These are phyloP conservation scores for Rhizoclosmatium sp. DNA, from an alignment of 192 early-diverging fungal genomes.

Conservation along the genomic window DNA sequence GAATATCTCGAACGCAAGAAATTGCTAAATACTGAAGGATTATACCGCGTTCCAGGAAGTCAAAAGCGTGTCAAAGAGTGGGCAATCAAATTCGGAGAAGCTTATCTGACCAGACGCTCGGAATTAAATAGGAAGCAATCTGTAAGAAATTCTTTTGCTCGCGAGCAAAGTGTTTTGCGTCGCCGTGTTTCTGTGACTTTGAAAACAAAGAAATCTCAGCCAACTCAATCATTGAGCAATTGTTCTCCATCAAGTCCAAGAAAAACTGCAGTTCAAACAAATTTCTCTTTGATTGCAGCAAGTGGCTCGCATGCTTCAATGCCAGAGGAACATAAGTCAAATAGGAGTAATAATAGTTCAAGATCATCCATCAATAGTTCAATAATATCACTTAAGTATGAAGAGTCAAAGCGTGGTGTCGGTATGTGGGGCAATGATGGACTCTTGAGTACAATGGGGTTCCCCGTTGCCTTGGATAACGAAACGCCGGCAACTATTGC, in stretches of 20 bases:
- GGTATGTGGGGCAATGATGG: conserved; percentile 18
- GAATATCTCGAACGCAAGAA: conserved; percentile 1
- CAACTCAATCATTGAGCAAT: too few relatives aligned
- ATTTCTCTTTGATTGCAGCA: background rate
- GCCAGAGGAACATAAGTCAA: background rate
- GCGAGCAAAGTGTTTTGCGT: too few relatives aligned
- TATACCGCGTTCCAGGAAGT: conserved; percentile 35
- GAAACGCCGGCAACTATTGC: conserved; percentile 30
- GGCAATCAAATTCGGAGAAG: conserved; percentile 22
- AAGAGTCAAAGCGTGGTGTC: background rate
- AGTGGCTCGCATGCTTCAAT: background rate
- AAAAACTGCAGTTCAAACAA: background rate
- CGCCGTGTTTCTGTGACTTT: too few relatives aligned
- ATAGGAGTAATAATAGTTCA: background rate
- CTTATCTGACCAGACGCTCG: background rate
- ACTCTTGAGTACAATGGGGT: conserved; percentile 12
- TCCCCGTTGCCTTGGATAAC: conserved; percentile 9
- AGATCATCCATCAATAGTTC: background rate
- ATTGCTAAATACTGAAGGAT: conserved; percentile 36
- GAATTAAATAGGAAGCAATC: background rate
- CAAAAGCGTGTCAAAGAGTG: conserved; percentile 38
- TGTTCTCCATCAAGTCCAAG: too few relatives aligned
- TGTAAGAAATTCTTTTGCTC: too few relatives aligned
- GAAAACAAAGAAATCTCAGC: too few relatives aligned
- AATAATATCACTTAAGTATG: background rate